phyloP scores from a whole-genome alignment of 1,139 yeast species.

The Magnusiomyces fungicola region DNA sequence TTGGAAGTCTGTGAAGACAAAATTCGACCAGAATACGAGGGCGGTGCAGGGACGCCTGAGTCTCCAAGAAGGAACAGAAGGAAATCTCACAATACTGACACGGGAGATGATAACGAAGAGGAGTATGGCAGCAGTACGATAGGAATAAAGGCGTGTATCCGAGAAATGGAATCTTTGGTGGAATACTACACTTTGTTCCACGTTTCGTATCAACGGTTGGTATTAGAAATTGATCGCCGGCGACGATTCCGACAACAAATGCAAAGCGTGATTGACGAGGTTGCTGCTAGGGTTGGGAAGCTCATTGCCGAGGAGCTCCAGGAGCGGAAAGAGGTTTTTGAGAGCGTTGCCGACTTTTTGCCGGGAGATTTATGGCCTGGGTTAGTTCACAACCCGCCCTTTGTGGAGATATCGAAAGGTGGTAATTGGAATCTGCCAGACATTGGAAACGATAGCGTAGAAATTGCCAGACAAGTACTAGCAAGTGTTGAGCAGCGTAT shows the following conservation, averaged over 20 bases:
- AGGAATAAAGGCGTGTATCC: conserved; percentile 8
- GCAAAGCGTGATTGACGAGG: conserved; percentile 3
- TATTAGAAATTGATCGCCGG: conserved; percentile 37
- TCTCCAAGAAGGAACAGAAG: neutral
- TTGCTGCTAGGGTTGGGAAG: neutral
- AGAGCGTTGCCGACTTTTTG: conserved; percentile 42
- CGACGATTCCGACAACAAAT: conserved; percentile 9
- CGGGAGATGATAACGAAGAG: no score
- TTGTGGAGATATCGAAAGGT: conserved; percentile 8
- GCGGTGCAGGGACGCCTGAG: conserved; percentile 1
- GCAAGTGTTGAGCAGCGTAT: neutral
- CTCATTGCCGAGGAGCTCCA: conserved; percentile 34
- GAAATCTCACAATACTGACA: neutral
- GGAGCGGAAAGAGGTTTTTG: conserved; percentile 37
- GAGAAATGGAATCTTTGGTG: conserved; percentile 32
- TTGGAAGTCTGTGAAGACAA: conserved; percentile 16
- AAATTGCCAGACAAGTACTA: neutral
- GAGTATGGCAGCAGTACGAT: no score
- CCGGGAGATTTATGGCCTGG: conserved; percentile 49
- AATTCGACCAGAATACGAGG: neutral
- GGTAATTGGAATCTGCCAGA: conserved; percentile 13
- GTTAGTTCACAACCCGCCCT: conserved; percentile 29
- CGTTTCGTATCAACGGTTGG: conserved; percentile 42
- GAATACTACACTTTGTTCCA: conserved; percentile 44
- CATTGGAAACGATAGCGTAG: neutral